These are phyloP conservation scores for Colletotrichum chlorophyti DNA, from an alignment of 2,329 filamentous ascomycete genomes.

Conservation along the genomic window DNA sequence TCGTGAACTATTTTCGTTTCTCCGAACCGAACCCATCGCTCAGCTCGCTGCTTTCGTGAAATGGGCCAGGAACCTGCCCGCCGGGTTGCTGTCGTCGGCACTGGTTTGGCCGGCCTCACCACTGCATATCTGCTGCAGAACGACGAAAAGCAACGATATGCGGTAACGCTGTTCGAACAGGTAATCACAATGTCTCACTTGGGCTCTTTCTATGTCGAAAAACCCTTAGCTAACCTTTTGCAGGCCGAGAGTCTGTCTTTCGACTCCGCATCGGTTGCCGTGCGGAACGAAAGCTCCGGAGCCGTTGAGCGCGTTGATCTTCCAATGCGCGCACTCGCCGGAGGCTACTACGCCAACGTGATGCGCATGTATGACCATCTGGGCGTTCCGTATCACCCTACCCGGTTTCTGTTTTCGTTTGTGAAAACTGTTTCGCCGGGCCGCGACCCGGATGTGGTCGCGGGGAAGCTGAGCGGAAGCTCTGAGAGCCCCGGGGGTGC, in stretches of 20 bases:
- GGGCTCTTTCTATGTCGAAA: no score
- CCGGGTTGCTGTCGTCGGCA: constrained; percentile 44
- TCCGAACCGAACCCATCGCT: no score
- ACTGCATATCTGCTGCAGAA: constrained; percentile 42
- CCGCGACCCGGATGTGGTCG: neutral
- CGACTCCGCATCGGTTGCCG: constrained; percentile 45
- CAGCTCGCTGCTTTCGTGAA: no score
- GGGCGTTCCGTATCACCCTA: constrained; percentile 53
- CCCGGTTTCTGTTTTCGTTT: constrained; percentile 62
- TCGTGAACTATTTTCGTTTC: neutral
- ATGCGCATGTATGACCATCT: constrained; percentile 63
- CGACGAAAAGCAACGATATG: constrained; percentile 38
- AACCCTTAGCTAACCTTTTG: neutral
- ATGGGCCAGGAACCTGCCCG: constrained; percentile 2
- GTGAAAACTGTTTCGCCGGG: constrained; percentile 39
- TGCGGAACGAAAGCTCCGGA: constrained; percentile 39
- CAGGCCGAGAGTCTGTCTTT: constrained; percentile 44
- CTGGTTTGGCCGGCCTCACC: constrained; percentile 45
- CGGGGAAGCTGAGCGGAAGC: neutral
- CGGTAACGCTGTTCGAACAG: constrained; percentile 46
- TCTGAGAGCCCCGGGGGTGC: constrained; percentile 27
- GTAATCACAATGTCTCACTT: no score
- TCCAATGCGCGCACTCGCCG: constrained; percentile 45
- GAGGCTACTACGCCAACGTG: constrained; percentile 61
- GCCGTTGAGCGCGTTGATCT: constrained; percentile 44